Evolutionary conservation across 306 rosid species (phyloP).

Genomic region (Begonia loranthoides): DNA sequence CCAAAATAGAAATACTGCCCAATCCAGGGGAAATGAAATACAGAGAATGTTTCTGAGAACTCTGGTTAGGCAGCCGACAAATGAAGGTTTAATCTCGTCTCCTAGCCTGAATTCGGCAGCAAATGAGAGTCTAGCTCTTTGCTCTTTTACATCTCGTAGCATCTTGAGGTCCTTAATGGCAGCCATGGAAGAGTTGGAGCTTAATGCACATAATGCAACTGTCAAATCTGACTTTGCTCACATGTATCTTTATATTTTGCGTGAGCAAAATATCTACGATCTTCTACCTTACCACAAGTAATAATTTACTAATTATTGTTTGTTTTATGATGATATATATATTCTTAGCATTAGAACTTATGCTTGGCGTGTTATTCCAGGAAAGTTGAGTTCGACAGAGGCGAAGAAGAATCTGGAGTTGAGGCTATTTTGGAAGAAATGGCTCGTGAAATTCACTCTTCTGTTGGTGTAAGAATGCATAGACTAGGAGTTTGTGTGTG

Average conservation of each 20-base stretch:
- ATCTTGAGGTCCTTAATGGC: constrained; percentile 78
- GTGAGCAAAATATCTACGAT: constrained; percentile 66
- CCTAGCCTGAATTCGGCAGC: constrained; percentile 39
- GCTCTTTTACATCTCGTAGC: constrained; percentile 78
- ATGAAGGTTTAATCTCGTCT: constrained; percentile 56
- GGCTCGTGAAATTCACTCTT: constrained; percentile 62
- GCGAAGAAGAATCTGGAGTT: constrained; percentile 51
- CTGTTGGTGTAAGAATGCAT: constrained; percentile 92
- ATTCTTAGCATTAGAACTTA: constrained; percentile 17
- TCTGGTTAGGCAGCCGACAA: constrained; percentile 78
- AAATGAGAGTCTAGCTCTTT: constrained; percentile 27
- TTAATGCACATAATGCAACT: constrained; percentile 72
- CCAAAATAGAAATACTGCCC: constrained; percentile 21
- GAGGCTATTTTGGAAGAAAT: constrained; percentile 54
- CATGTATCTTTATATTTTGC: constrained; percentile 84
- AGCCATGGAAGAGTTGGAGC: constrained; percentile 99
- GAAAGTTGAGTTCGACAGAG: constrained; percentile 41
- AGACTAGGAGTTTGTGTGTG: constrained; percentile 84
- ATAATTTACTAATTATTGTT: constrained; percentile 14
- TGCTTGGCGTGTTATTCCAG: constrained; percentile 34
- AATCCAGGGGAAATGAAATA: constrained; percentile 5
- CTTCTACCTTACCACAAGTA: constrained; percentile 76
- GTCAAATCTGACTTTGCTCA: constrained; percentile 76
- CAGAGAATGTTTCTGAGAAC: constrained; percentile 95
- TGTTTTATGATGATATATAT: background rate